phyloP scores from a whole-genome alignment of 176 grass and related monocot species.

The Thinopyrum elongatum region DNA sequence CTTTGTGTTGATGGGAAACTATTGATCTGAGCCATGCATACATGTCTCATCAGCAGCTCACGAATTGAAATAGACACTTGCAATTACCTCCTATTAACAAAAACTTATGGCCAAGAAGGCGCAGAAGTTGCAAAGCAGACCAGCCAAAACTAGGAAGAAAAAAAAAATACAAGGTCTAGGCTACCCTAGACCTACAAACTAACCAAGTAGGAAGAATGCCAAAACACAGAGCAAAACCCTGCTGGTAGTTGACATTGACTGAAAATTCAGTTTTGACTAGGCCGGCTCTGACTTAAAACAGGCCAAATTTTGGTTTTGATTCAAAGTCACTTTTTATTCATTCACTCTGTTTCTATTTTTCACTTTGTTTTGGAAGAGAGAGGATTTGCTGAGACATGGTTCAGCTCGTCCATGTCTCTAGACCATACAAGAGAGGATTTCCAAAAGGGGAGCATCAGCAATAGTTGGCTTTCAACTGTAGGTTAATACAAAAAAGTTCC shows the following conservation, averaged over 20 bases:
- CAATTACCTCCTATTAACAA: no score
- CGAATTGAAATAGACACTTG: no score
- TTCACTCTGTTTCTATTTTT: not conserved
- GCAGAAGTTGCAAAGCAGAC: no score
- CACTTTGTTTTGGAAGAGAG: not conserved
- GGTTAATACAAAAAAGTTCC: not conserved
- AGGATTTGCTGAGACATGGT: no score
- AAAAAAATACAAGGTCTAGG: no score
- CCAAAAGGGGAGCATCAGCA: not conserved
- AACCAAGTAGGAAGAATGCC: no score
- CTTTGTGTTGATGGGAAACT: not conserved
- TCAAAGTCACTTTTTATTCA: not conserved
- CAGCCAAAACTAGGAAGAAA: no score
- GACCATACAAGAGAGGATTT: not conserved
- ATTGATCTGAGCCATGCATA: not conserved
- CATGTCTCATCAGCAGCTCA: not conserved
- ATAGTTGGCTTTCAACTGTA: not conserved
- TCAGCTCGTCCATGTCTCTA: no score
- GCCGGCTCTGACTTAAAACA: not conserved
- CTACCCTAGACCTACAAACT: no score
- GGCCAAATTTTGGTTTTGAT: not conserved
- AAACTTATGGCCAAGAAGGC: no score
- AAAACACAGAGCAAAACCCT: no score
- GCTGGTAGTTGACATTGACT: no score
- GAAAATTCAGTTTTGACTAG: not conserved